Evolutionary conservation across 306 rosid species (phyloP).

Genomic region (Arachis hypogaea): DNA sequence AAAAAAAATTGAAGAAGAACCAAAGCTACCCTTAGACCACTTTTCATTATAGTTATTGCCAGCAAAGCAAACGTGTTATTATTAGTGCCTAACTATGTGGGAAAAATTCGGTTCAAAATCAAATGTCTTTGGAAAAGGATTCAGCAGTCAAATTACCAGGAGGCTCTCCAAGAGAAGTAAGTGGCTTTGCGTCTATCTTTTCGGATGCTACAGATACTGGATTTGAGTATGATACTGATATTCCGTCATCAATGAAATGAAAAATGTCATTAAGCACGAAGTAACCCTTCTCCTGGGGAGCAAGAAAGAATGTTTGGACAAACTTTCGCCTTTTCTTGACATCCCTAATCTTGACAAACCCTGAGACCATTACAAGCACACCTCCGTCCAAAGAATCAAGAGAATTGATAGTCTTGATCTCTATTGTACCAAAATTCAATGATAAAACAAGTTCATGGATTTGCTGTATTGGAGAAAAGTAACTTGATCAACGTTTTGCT

Average conservation of each 20-base stretch:
- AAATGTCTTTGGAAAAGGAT: neutral
- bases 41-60: neutral
- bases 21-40: neutral
- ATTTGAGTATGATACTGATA: conserved; percentile 39
- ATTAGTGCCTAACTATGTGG: neutral
- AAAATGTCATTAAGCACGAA: conserved; percentile 72
- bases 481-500: neutral
- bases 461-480: conserved; percentile 46
- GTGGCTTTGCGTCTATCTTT: conserved; percentile 49
- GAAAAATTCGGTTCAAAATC: neutral
- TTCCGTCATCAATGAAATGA: conserved; percentile 60
- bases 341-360: conserved; percentile 62
- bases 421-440: conserved; percentile 55
- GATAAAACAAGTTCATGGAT: conserved; percentile 64
- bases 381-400: conserved; percentile 69
- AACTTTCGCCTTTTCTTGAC: conserved; percentile 58
- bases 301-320: conserved; percentile 71
- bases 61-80: neutral
- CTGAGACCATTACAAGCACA: conserved; percentile 69
- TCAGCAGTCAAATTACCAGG: conserved; percentile 48
- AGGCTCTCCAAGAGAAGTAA: conserved; percentile 53
- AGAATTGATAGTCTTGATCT: conserved; percentile 68
- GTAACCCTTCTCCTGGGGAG: conserved; percentile 75
- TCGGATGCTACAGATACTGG: conserved; percentile 45
- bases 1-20: too few relatives aligned